Evolutionary conservation across 23 red algal genomes (phyloP), one percentile per base, ranked within the genome.

Genomic region (Gracilaria domingensis): DNA sequence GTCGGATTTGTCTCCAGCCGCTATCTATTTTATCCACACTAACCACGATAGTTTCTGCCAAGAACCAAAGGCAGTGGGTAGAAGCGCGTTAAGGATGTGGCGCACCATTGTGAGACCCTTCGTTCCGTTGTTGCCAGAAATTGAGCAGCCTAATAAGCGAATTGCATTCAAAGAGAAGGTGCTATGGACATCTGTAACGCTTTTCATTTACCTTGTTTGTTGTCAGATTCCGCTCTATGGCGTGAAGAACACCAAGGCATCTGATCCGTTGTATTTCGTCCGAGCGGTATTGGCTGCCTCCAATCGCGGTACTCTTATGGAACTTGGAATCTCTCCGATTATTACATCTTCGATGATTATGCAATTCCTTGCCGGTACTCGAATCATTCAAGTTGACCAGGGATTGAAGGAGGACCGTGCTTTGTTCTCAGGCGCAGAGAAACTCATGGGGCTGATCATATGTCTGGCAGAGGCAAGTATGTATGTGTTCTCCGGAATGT

Each of bases 221-320:
- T 96, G 97, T 82, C 97, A 99, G 85, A 99, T 99, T 33, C 97
- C 97, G 33, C 77, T 99, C 28, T 99, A 99, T 86, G 97, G 97
- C 13, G 94, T 99, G n/a, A 88, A 88, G 66, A 99, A 96, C 74
- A 95, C 90, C 24, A 93, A 95, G 56, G 55, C 87, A 42, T 99
- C 97, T 1, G 97, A 99, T 93, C 97, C 97, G 23, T 93, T 99
- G 37, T 99, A 99, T 55, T 90, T 94, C 79, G 93, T 99, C 40
- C 92, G 97, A 69, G 66, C 93, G 28, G 97, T 99, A 49, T 81
- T 99, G 12, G 97, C 93, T 20, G 97, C 97, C 35, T 96, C 93
- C 12, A 96, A 95, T 48, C 88, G 97, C 39, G 97, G 97, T 58
- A 99, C 97, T 4, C 94, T 99, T 2, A 99, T 99, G 97, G 97